Percentiles rank a stretch among this genome's conserved stretches.
Conservation (phyloP, 2,329 filamentous ascomycete genomes). For the Sphaerostilbella broomeana region DNA sequence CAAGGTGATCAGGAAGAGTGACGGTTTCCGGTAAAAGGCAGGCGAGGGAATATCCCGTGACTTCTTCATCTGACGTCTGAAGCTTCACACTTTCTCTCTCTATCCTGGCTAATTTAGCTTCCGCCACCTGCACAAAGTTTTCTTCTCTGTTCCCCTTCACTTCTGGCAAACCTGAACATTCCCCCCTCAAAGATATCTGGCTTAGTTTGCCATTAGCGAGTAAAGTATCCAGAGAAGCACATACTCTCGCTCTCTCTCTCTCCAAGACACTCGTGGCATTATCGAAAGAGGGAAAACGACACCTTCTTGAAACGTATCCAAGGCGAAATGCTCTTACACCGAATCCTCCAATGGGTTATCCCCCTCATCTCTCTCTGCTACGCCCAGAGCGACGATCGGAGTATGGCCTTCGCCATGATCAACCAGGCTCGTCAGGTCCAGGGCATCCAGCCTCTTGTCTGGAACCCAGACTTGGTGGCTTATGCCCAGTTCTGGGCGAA, state of each 20-base stretch:
- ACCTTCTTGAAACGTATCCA: too few species aligned
- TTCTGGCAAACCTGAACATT: too few species aligned
- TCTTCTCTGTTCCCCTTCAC: too few species aligned
- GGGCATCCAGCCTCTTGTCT: constrained; percentile 23
- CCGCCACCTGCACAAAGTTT: too few species aligned
- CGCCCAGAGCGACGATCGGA: constrained; percentile 20
- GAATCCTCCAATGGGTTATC: constrained; percentile 11
- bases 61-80: background rate
- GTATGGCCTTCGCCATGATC: constrained; percentile 22
- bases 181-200: too few species aligned
- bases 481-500: constrained; percentile 31
- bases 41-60: too few species aligned
- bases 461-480: constrained; percentile 25
- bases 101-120: background rate
- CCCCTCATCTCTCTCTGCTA: constrained; percentile 3
- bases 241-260: background rate
- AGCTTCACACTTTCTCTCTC: background rate
- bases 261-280: too few species aligned
- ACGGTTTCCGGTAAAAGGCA: too few species aligned
- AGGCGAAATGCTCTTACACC: constrained; percentile 4
- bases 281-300: background rate
- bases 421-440: constrained; percentile 26
- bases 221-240: too few species aligned
- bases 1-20: too few species aligned
- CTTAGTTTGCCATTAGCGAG: too few species aligned